phyloP scores from a whole-genome alignment of 768 basidiomycete genomes.

The Boletus edulis region DNA sequence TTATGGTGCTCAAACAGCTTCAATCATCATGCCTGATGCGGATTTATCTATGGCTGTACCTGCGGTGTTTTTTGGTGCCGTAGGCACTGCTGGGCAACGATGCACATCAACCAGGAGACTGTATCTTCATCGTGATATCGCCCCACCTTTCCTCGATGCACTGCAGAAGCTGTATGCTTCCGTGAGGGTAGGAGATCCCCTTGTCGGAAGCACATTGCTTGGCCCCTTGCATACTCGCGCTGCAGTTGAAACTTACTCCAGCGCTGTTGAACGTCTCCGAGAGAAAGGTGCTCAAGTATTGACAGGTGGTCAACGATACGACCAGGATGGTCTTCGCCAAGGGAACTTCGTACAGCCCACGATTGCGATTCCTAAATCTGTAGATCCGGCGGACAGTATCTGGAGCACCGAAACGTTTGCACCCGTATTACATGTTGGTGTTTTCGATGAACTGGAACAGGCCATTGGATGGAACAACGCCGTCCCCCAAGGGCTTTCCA shows the following conservation, averaged over 20 bases:
- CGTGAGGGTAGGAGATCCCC: constrained; percentile 82
- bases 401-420: constrained; percentile 87
- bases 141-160: constrained; percentile 69
- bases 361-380: constrained; percentile 65
- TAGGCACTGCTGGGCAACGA: constrained; percentile 73
- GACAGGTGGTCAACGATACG: constrained; percentile 63
- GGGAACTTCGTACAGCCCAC: constrained; percentile 93
- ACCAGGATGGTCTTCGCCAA: constrained; percentile 45
- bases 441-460: constrained; percentile 84
- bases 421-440: constrained; percentile 81
- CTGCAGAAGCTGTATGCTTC: constrained; percentile 73
- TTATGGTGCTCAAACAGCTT: constrained; percentile 49
- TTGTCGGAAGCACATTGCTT: constrained; percentile 67
- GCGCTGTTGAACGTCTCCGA: constrained; percentile 59
- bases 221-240: constrained; percentile 81
- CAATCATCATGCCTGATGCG: constrained; percentile 91
- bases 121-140: constrained; percentile 81
- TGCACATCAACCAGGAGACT: constrained; percentile 93
- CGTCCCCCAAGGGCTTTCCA: constrained; percentile 89
- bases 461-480: constrained; percentile 90
- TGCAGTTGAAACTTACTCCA: constrained; percentile 64
- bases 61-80: constrained; percentile 90
- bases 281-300: constrained; percentile 73
- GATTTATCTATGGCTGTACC: constrained; percentile 88
- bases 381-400: constrained; percentile 50